Evolutionary conservation across 2,329 filamentous ascomycete species (phyloP).

Genomic region (Pestalotiopsis sp.): DNA sequence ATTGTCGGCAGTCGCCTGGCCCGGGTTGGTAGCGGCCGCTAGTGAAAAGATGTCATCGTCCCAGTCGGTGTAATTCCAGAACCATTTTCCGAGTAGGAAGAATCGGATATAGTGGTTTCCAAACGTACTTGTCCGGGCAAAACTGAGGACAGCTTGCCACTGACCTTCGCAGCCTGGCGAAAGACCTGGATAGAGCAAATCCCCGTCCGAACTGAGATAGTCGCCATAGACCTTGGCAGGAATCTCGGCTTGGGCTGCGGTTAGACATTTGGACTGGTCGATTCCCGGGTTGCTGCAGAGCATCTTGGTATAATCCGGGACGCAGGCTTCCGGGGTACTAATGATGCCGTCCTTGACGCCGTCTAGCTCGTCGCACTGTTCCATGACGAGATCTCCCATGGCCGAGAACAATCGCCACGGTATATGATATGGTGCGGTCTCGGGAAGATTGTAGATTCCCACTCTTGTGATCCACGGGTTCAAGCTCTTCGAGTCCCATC

Average conservation of each 20-base stretch:
- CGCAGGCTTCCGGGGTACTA: conserved; percentile 46
- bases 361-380: conserved; percentile 55
- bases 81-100: conserved; percentile 41
- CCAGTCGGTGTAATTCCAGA: conserved; percentile 37
- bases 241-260: conserved; percentile 40
- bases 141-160: conserved; percentile 35
- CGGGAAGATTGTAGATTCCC: conserved; percentile 50
- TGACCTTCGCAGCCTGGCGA: conserved; percentile 48
- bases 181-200: conserved; percentile 44
- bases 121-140: conserved; percentile 33
- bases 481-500: conserved; percentile 55
- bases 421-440: conserved; percentile 46
- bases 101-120: conserved; percentile 39
- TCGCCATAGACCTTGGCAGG: conserved; percentile 34
- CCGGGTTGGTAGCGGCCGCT: conserved; percentile 38
- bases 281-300: conserved; percentile 35
- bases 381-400: conserved; percentile 41
- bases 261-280: conserved; percentile 42
- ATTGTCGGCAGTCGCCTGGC: conserved; percentile 39
- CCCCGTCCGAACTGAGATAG: conserved; percentile 30
- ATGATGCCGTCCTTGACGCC: conserved; percentile 53
- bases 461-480: conserved; percentile 44
- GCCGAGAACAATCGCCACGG: conserved; percentile 46
- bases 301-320: conserved; percentile 43
- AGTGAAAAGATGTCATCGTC: conserved; percentile 32